Base-by-base conservation (phyloP, 805 yeast genomes). In the Candida coquimbonensis region DNA sequence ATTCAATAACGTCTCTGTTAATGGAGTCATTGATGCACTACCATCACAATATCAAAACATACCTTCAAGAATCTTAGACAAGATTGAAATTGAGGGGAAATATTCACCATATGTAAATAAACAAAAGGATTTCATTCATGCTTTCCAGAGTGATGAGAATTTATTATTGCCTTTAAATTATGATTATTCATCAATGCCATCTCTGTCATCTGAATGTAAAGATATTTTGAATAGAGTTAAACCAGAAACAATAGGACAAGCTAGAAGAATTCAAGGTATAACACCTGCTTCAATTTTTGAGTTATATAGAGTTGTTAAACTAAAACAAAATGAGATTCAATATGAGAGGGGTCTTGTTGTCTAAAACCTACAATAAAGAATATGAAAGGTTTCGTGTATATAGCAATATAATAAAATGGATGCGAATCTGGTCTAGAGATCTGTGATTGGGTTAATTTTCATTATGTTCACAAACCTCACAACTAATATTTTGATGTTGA, bases 201-300 rank as follows among this genome's bases (percentile, higher is more conserved):
- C 87, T 0, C 65, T 91, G n/a, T 85, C 95, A 2, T 72, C 77
- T 25, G 97, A 91, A 59, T 90, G 81, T 27, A 77, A 84, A 46
- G 70, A 69, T 16, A 65, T 85, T 11, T 68, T 93, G 45, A 86
- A 87, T 55, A 72, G 74, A 11, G 80, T 87, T 14, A 83, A 86
- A 50, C 99, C 99, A 0, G 78, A 78, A 44, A 93, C 97, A 0
- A 78, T 93, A 39, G 98, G 98, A 0, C 98, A 93, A 61, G 98
- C 98, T 0, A 75, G 96, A 60, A 73, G 98, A 54, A 84, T 91
- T 12, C 95, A 93, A 57, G 98, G 99, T 1, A 81, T 93, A 3
- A 91, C 98, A 0, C 96, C 98, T 0, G 91, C 96, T 0, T 93
- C 96, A 0, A 70, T 87, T 16, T 84, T 88, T 51, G 95, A 87